Evolutionary conservation across 805 yeast genomes (phyloP).

Genomic region (Wickerhamomyces strasburgensis): DNA sequence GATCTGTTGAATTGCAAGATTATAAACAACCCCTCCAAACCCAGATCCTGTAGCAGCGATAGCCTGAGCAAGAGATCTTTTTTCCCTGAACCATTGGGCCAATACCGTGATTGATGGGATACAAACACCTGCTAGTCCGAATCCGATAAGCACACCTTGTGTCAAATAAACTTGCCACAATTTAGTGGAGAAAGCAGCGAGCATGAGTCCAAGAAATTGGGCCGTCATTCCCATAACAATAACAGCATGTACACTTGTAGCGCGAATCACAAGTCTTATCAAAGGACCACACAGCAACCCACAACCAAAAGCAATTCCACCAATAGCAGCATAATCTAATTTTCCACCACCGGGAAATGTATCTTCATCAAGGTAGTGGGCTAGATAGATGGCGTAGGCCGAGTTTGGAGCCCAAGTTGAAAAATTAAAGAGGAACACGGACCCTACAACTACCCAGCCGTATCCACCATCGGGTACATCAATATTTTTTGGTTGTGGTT

Average conservation of each 20-base stretch:
- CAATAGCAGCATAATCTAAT: conserved; percentile 60
- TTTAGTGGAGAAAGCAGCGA: conserved; percentile 55
- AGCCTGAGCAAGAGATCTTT: conserved; percentile 45
- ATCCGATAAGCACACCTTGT: conserved; percentile 61
- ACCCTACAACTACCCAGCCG: conserved; percentile 24
- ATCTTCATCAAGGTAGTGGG: conserved; percentile 47
- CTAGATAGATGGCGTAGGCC: conserved; percentile 53
- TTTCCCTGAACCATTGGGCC: conserved; percentile 69
- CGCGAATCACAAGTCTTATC: conserved; percentile 20
- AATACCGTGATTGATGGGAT: conserved; percentile 55
- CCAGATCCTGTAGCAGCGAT: conserved; percentile 38
- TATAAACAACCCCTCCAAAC: conserved; percentile 39
- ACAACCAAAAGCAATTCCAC: conserved; percentile 56
- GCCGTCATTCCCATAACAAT: conserved; percentile 44
- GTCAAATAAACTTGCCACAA: conserved; percentile 64
- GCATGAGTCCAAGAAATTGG: conserved; percentile 49
- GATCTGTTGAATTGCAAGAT: conserved; percentile 31
- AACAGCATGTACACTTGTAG: conserved; percentile 37
- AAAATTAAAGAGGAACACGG: conserved; percentile 21
- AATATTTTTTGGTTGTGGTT: conserved; percentile 4
- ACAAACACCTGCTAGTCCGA: conserved; percentile 45
- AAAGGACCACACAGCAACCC: conserved; percentile 61
- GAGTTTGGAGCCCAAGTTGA: conserved; percentile 27
- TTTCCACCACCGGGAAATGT: conserved; percentile 49
- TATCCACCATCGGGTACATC: conserved; percentile 26